Conservation (phyloP, 1,139 yeast species). For the Yamadazyma diddensiae region DNA sequence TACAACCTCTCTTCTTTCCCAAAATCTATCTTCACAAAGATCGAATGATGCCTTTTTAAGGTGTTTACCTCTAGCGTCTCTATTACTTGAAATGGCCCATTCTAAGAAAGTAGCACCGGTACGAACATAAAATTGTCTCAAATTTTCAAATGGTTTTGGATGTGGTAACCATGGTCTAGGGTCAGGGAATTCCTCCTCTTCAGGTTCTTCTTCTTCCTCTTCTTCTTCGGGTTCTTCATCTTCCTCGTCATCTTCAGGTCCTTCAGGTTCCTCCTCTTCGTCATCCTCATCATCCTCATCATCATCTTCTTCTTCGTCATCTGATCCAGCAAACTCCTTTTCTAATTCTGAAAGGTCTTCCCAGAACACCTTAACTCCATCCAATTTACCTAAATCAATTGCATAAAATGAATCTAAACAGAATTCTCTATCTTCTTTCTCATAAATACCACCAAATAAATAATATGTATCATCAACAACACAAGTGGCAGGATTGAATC, state of each 20-base stretch:
- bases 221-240: constrained; percentile 57
- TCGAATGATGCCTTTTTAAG: constrained; percentile 88
- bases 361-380: constrained; percentile 89
- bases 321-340: constrained; percentile 25
- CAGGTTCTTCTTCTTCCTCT: constrained; percentile 56
- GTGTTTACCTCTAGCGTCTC: constrained; percentile 88
- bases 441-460: constrained; percentile 92
- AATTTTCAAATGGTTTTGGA: constrained; percentile 89
- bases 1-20: constrained; percentile 96
- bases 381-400: constrained; percentile 79
- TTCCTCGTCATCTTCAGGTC: constrained; percentile 46
- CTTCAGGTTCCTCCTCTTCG: constrained; percentile 60
- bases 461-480: constrained; percentile 82
- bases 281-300: constrained; percentile 64
- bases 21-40: constrained; percentile 91
- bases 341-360: constrained; percentile 60
- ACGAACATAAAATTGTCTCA: constrained; percentile 81
- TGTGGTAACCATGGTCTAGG: constrained; percentile 96
- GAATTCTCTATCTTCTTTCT: constrained; percentile 81
- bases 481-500: constrained; percentile 84
- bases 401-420: constrained; percentile 83
- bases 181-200: constrained; percentile 77
- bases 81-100: constrained; percentile 86
- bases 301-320: constrained; percentile 53
- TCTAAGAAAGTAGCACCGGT: constrained; percentile 84